A percentile compares a stretch with the other conserved stretches of the same genome.
phyloP scores from a whole-genome alignment of 345 rosid genomes.

The Linum lewisii region DNA sequence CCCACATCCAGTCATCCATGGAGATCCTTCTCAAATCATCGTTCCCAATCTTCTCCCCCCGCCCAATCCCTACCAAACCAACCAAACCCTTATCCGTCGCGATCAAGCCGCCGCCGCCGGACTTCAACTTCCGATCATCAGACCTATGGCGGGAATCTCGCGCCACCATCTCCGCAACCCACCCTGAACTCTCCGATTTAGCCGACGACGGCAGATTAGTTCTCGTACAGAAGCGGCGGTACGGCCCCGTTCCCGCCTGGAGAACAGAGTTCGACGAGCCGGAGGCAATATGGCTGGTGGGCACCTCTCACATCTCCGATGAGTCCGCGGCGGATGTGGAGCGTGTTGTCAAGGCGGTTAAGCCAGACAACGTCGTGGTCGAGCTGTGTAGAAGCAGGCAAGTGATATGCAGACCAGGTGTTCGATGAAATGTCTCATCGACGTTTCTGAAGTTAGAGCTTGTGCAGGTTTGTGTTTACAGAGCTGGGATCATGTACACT shows the following conservation, averaged over 20 bases:
- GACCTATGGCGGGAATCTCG: constrained; percentile 42
- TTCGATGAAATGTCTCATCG: not conserved
- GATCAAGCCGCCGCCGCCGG: constrained; percentile 57
- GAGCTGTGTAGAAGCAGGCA: constrained; percentile 94
- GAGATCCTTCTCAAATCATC: constrained; percentile 33
- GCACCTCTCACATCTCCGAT: constrained; percentile 55
- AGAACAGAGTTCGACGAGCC: constrained; percentile 70
- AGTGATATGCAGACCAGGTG: constrained; percentile 15
- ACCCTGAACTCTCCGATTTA: constrained; percentile 51
- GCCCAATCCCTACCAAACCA: constrained; percentile 13
- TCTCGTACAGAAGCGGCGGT: constrained; percentile 46
- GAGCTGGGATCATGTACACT: constrained; percentile 93
- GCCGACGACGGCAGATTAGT: constrained; percentile 53
- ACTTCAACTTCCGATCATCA: constrained; percentile 51
- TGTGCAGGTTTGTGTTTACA: constrained; percentile 32
- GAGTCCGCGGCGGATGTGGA: constrained; percentile 55
- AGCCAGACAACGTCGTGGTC: constrained; percentile 80
- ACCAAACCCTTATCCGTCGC: constrained; percentile 33
- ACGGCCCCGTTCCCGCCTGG: constrained; percentile 75
- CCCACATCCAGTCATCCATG: constrained; percentile 27
- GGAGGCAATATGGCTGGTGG: constrained; percentile 67
- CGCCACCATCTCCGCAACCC: constrained; percentile 36
- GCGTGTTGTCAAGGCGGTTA: constrained; percentile 52
- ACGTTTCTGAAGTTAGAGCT: constrained; percentile 1
- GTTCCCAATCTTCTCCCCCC: constrained; percentile 30